phyloP scores from a whole-genome alignment of 2,329 filamentous ascomycete species.

The Aspergillus unguis region DNA sequence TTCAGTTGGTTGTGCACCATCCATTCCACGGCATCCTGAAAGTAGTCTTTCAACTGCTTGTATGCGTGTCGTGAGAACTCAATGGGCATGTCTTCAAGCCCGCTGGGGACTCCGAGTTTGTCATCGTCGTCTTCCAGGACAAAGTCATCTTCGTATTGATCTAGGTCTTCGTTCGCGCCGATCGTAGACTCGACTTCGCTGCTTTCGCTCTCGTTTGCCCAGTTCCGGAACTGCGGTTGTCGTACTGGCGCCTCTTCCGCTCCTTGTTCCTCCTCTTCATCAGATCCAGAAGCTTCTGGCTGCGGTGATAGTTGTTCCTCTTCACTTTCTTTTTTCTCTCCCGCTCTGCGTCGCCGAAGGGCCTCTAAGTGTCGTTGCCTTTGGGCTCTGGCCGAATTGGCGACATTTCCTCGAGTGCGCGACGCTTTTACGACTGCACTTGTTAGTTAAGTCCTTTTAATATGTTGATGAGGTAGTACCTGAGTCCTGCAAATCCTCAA shows the following conservation, averaged over 20 bases:
- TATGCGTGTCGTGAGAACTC: conserved; percentile 65
- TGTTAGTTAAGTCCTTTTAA: background rate
- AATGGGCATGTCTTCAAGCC: conserved; percentile 58
- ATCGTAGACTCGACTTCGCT: conserved; percentile 30
- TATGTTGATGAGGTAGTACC: conserved; percentile 22
- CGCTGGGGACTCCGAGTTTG: conserved; percentile 55
- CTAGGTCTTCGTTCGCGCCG: conserved; percentile 44
- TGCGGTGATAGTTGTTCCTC: conserved; percentile 22
- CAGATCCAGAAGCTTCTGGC: conserved; percentile 13
- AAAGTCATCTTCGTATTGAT: conserved; percentile 61
- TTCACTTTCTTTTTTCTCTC: conserved; percentile 32
- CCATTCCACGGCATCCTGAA: conserved; percentile 73
- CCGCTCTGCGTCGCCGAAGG: conserved; percentile 43
- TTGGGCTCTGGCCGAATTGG: conserved; percentile 39
- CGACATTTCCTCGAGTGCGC: conserved; percentile 41
- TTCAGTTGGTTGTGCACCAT: conserved; percentile 77
- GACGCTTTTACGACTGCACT: conserved; percentile 33
- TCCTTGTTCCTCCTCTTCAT: conserved; percentile 17
- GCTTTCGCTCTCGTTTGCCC: conserved; percentile 22
- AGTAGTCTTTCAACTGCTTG: conserved; percentile 68
- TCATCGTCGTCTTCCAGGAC: conserved; percentile 61
- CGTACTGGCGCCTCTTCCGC: conserved; percentile 18
- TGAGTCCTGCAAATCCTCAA: conserved; percentile 45
- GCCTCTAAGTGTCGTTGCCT: conserved; percentile 42
- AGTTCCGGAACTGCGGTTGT: conserved; percentile 15